phyloP scores from a whole-genome alignment of 2,329 filamentous ascomycete species.

The Leptographium wingfieldii region DNA sequence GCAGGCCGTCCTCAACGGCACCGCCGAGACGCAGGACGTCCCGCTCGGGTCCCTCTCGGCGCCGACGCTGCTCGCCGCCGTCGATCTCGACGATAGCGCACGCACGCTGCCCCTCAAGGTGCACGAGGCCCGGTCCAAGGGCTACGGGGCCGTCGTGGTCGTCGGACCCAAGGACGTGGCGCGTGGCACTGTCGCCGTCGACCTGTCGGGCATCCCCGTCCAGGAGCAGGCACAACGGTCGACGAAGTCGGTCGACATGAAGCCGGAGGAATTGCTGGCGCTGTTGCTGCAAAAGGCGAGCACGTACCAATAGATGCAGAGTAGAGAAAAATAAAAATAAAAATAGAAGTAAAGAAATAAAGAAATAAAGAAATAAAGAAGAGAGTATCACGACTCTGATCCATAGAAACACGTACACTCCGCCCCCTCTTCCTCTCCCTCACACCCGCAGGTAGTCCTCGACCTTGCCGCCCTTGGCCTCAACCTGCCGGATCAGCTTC shows the following conservation, averaged over 20 bases:
- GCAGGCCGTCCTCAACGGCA: slow-evolving; percentile 39
- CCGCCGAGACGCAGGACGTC: slow-evolving; percentile 2
- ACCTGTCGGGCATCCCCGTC: slow-evolving; percentile 18
- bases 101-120: slow-evolving; percentile 57
- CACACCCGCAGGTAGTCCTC: slow-evolving; percentile 20
- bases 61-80: slow-evolving; percentile 43
- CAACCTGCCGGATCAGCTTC: slow-evolving; percentile 43
- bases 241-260: slow-evolving; percentile 19
- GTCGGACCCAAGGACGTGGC: slow-evolving; percentile 54
- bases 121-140: slow-evolving; percentile 55
- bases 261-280: slow-evolving; percentile 29
- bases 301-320: slow-evolving; percentile 29
- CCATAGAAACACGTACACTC: too few relatives aligned
- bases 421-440: not conserved
- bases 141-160: slow-evolving; percentile 62
- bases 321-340: not conserved
- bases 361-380: not conserved
- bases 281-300: slow-evolving; percentile 33
- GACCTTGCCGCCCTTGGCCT: slow-evolving; percentile 43
- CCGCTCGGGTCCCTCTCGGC: slow-evolving; percentile 10
- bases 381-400: too few relatives aligned
- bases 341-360: not conserved
- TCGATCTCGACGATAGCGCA: slow-evolving; percentile 57
- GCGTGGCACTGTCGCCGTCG: slow-evolving; percentile 41
- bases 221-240: not conserved